Base-by-base conservation (phyloP, 1,284 basidiomycete species). In the Boletus albobrunnescens region DNA sequence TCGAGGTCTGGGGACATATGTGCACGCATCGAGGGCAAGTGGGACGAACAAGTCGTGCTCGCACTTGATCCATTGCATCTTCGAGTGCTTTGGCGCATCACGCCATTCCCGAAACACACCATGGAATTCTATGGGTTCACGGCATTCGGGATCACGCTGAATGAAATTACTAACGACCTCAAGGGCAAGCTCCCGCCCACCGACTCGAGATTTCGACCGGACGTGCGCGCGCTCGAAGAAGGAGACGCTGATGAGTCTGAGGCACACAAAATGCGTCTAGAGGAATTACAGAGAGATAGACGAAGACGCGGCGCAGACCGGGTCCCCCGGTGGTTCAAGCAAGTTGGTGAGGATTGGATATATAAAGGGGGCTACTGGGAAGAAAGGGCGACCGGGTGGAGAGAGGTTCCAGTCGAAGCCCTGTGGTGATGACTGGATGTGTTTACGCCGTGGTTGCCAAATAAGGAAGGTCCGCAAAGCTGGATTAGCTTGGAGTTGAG, bases 341-440 rank as follows among this genome's bases (percentile, higher is more conserved):
- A 78, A 56, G 74, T 74, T 32, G 82, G 80, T 6, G 80, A 84
- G 44, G 83, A 87, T 55, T 91, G 87, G 87, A 61, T 73, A 37
- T 91, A 90, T 62, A 65, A 58, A 27, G 87, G 89, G 40, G 87
- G 83, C n/a, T 91, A 91, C 59, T 91, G 89, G 88, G 87, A 91
- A 59, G 75, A 78, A 33, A 75, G 87, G 52, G 72, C 74, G 42
- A 71, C 68, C 38, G 77, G 78, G 36, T 90, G 87, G 87, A 78
- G 77, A 58, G 71, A 67, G 40, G 61, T 64, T 8, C 53, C 60
- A 4, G 62, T 79, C 36, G 66, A 73, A 46, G 67, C 81, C 8
- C 70, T 89, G 32, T 89, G 85, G 85, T 89, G 71, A 82, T 52
- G 35, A 17, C 20, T n/a, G n/a, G n/a, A n/a, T n/a, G n/a, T n/a